phyloP scores from a whole-genome alignment of 768 basidiomycete species.

The Steccherinum ochraceum region DNA sequence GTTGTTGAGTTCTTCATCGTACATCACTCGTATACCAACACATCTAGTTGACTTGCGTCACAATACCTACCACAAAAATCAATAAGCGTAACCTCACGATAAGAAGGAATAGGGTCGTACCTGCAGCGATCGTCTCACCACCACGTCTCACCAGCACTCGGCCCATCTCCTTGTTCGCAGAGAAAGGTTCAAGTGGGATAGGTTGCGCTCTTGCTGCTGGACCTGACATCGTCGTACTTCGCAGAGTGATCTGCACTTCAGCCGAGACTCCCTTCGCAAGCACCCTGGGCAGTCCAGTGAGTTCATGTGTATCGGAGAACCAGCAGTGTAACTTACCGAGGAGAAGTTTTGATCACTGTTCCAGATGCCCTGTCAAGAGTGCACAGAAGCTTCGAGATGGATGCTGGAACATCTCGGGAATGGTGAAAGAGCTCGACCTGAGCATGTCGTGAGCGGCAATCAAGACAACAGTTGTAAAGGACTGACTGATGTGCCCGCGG shows the following conservation, averaged over 20 bases:
- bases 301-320: too few relatives aligned
- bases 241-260: slow-evolving; percentile 75
- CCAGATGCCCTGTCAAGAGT: slow-evolving; percentile 77
- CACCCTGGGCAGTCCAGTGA: slow-evolving; percentile 46
- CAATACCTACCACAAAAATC: slow-evolving; percentile 6
- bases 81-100: background rate
- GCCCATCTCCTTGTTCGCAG: slow-evolving; percentile 93
- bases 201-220: slow-evolving; percentile 39
- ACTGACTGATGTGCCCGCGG: slow-evolving; percentile 72
- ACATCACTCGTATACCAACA: too few relatives aligned
- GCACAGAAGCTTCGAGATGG: slow-evolving; percentile 72
- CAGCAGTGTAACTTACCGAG: too few relatives aligned
- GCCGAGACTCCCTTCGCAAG: slow-evolving; percentile 82
- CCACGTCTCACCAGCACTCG: slow-evolving; percentile 78
- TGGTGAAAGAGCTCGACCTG: slow-evolving; percentile 95
- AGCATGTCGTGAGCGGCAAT: background rate
- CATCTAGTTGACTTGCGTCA: slow-evolving; percentile 3
- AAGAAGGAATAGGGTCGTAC: slow-evolving; percentile 22
- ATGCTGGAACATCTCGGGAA: slow-evolving; percentile 87
- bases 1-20: too few relatives aligned
- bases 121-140: slow-evolving; percentile 94
- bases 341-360: slow-evolving; percentile 65
- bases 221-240: slow-evolving; percentile 47
- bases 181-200: slow-evolving; percentile 84
- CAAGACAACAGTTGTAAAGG: background rate